Evolutionary conservation across 2,329 filamentous ascomycete species (phyloP), one percentile per base, ranked within the genome.

Genomic region (Cladosporium austrohemisphaericum): DNA sequence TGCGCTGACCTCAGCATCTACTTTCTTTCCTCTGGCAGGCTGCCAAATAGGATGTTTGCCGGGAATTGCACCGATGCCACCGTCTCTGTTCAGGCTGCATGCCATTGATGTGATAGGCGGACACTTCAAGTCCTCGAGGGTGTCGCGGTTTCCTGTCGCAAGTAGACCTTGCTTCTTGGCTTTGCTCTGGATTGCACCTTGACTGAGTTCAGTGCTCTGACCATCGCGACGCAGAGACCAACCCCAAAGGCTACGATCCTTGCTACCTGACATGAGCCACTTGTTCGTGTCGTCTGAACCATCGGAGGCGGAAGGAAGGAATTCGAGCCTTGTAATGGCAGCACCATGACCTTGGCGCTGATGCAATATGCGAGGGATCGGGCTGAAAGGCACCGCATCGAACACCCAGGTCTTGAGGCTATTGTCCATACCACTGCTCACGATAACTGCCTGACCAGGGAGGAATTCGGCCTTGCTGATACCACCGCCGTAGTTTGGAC

Each of bases 341-440:
- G 86, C 90, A 8, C 91, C 88, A 66, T 98, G 93, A 2, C 93
- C 93, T 57, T 87, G 90, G 57, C 93, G 80, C 3, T 82, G 81
- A 68, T 98, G 93, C 23, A 98, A 73, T 20, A 89, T 85, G 14
- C 92, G 81, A 2, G 93, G 93, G 9, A 91, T 78, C 0, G 91
- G 84, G 0, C 88, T 93, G 65, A 95, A 95, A 0, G 92, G 91
- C 0, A 84, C 85, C 66, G 94, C 85, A 62, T 97, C 92, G 60
- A 96, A 95, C 53, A 97, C 93, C 92, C 92, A 96, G 4, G 90
- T 91, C 66, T 92, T 94, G 52, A 98, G 73, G 8, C 91, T 88
- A 69, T 98, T 98, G 67, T 98, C 93, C 40, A 87, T 77, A 4
- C 93, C 94, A 56, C 89, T 93, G 8, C 90, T 95, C 22, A 97